Conservation (phyloP, 2,329 filamentous ascomycete species). For the Alternaria incomplexa region DNA sequence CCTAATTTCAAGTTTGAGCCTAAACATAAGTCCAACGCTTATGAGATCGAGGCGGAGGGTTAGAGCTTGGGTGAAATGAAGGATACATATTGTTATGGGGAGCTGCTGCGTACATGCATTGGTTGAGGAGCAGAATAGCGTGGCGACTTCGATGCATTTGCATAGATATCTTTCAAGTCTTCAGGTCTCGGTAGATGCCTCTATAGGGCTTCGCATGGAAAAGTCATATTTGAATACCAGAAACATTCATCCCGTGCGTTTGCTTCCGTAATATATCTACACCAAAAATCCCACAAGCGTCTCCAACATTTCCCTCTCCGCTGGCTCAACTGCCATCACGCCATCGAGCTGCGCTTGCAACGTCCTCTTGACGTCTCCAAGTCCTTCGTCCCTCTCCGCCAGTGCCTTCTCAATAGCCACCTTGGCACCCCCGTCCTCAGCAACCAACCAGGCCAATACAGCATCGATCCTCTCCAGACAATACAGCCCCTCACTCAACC, state of each 20-base stretch:
- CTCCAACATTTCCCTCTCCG: constrained; percentile 69
- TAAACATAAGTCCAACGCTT: constrained; percentile 95
- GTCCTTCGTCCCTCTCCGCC: constrained; percentile 69
- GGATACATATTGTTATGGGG: background rate
- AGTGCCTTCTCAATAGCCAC: constrained; percentile 68
- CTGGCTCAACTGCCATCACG: constrained; percentile 59
- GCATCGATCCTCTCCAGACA: constrained; percentile 83
- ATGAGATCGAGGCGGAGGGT: constrained; percentile 70
- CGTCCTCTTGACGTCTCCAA: constrained; percentile 69
- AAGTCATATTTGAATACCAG: background rate
- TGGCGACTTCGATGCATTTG: background rate
- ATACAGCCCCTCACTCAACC: constrained; percentile 85
- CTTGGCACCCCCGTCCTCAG: constrained; percentile 81
- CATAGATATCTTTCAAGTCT: background rate
- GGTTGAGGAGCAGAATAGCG: background rate
- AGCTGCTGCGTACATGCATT: background rate
- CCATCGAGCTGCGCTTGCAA: constrained; percentile 72
- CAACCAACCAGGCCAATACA: constrained; percentile 86
- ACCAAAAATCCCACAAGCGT: constrained; percentile 56
- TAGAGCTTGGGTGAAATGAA: background rate
- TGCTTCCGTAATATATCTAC: constrained; percentile 1
- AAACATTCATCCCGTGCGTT: background rate
- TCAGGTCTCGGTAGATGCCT: background rate
- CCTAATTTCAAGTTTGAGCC: constrained; percentile 92
- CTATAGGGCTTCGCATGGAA: background rate